Conservation (phyloP, 345 rosid species). For the Brassica carinata region DNA sequence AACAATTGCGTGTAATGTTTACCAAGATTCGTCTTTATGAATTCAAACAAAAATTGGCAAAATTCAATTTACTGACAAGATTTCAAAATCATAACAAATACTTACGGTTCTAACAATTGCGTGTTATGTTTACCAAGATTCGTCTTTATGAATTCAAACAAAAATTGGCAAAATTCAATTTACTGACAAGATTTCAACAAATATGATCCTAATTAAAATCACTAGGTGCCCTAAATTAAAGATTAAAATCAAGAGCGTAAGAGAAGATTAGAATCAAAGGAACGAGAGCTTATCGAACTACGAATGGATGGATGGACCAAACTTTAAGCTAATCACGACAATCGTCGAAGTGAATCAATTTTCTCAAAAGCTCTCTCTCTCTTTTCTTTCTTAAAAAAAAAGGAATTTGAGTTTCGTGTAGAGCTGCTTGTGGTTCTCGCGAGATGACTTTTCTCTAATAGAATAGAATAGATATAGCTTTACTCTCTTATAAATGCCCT, state of each 20-base stretch:
- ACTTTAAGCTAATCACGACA: background rate
- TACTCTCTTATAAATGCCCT: background rate
- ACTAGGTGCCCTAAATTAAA: background rate
- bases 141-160: background rate
- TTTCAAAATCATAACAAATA: background rate
- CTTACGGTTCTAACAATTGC: background rate
- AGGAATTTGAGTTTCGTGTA: background rate
- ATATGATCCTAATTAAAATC: conserved; percentile 1
- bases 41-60: background rate
- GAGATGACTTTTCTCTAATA: background rate
- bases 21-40: background rate
- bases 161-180: background rate
- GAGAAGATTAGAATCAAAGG: background rate
- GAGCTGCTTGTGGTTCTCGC: background rate
- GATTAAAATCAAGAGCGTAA: background rate
- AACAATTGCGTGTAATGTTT: background rate
- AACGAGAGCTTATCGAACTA: background rate
- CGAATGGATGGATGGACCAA: background rate
- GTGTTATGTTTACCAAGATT: background rate
- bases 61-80: background rate
- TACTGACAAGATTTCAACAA: background rate
- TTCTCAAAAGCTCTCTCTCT: background rate
- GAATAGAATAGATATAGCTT: background rate
- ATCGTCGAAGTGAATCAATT: background rate
- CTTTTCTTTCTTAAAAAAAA: background rate